phyloP scores from a whole-genome alignment of 192 early-diverging fungal species.

The Coemansia sp. region DNA sequence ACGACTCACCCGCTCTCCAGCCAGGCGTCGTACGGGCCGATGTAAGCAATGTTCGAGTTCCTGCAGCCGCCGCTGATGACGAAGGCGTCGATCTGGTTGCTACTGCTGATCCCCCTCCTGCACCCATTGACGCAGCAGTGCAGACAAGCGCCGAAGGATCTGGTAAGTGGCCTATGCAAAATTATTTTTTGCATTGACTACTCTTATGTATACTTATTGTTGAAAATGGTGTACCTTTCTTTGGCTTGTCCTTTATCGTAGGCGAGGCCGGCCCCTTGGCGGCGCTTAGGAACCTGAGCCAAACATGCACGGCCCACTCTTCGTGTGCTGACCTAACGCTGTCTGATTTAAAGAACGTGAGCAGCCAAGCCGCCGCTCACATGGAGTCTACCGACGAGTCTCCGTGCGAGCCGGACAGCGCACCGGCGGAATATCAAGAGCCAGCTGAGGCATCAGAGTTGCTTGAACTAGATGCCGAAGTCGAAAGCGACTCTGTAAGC shows the following conservation, averaged over 20 bases:
- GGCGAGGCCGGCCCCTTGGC: constrained; percentile 17
- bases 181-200: background rate
- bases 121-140: background rate
- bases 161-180: background rate
- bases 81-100: constrained; percentile 16
- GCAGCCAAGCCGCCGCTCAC: background rate
- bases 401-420: background rate
- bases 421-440: background rate
- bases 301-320: constrained; percentile 30
- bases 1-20: too few species aligned
- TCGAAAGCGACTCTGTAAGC: background rate
- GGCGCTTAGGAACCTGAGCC: constrained; percentile 18
- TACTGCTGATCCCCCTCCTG: constrained; percentile 1
- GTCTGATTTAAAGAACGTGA: constrained; percentile 31
- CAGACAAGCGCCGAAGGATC: background rate
- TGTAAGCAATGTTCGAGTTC: background rate
- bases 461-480: background rate
- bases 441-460: background rate
- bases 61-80: background rate
- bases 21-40: background rate
- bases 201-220: background rate
- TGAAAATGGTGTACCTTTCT: background rate
- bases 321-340: constrained; percentile 41
- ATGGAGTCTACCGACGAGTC: background rate
- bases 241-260: background rate